Percentiles rank a stretch among this genome's conserved stretches.
These are phyloP conservation scores for Endocarpon pusillum DNA, from an alignment of 495 filamentous ascomycete species.

Conservation along the genomic window DNA sequence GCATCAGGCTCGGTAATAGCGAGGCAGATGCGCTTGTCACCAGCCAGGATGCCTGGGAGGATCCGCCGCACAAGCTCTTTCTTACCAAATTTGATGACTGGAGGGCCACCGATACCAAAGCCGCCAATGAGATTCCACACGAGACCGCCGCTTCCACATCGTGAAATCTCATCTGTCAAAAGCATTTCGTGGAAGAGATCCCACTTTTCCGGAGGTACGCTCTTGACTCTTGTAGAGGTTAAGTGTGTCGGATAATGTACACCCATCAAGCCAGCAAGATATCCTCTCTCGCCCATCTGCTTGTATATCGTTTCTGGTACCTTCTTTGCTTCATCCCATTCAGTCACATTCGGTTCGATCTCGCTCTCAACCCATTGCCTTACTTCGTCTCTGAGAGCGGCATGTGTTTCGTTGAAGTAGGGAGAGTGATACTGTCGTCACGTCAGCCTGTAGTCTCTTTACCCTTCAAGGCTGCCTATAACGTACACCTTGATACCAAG, in stretches of 20 bases:
- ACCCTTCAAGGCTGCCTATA: background rate
- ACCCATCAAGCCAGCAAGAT: constrained; percentile 78
- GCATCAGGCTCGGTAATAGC: constrained; percentile 75
- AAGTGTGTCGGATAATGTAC: constrained; percentile 57
- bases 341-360: constrained; percentile 79
- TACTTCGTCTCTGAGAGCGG: constrained; percentile 72
- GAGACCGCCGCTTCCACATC: constrained; percentile 74
- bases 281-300: constrained; percentile 83
- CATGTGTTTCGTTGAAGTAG: constrained; percentile 89
- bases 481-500: constrained; percentile 91
- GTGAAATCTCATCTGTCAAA: constrained; percentile 82
- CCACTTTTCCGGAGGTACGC: constrained; percentile 78
- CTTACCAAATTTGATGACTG: constrained; percentile 82
- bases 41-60: constrained; percentile 66
- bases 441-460: constrained; percentile 6
- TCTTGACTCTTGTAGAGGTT: constrained; percentile 49
- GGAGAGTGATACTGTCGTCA: constrained; percentile 68
- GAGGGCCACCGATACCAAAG: constrained; percentile 85
- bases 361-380: constrained; percentile 81
- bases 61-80: constrained; percentile 73
- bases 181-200: constrained; percentile 96
- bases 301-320: constrained; percentile 83
- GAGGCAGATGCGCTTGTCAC: constrained; percentile 90
- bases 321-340: constrained; percentile 91
- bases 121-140: constrained; percentile 98